Evolutionary conservation across 345 rosid genomes (phyloP).

Genomic region (Mallotus nudiflorus): DNA sequence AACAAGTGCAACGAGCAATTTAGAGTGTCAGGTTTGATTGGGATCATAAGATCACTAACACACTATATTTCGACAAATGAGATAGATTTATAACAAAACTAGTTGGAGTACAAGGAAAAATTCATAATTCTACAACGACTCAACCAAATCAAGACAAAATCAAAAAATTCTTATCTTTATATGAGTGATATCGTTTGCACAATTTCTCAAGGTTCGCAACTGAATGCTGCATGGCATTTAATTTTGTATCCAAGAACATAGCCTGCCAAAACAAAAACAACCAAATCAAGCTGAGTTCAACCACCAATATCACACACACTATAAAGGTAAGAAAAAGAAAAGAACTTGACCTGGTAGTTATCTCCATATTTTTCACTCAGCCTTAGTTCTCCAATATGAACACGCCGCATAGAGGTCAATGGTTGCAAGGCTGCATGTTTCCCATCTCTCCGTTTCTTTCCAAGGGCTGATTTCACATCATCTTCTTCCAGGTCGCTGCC

Average conservation of each 20-base stretch:
- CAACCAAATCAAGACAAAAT: constrained; percentile 20
- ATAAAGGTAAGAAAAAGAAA: background rate
- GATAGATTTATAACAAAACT: too few species aligned
- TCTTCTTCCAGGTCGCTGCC: constrained; percentile 98
- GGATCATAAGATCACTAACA: too few species aligned
- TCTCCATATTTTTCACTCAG: constrained; percentile 77
- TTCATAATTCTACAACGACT: too few species aligned
- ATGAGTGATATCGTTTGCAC: constrained; percentile 59
- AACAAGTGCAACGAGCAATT: too few species aligned
- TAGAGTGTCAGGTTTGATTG: too few species aligned
- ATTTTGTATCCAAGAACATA: constrained; percentile 83
- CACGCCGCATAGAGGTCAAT: constrained; percentile 75
- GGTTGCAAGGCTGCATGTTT: constrained; percentile 71
- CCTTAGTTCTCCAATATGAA: constrained; percentile 47
- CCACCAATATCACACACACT: background rate
- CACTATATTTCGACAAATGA: too few species aligned
- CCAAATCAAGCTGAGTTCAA: background rate
- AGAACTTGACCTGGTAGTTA: constrained; percentile 57
- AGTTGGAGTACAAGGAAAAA: too few species aligned
- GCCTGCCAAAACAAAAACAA: constrained; percentile 43
- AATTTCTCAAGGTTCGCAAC: constrained; percentile 62
- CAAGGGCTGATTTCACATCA: constrained; percentile 82
- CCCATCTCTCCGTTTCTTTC: constrained; percentile 91
- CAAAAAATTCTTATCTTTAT: constrained; percentile 62
- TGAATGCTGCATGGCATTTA: constrained; percentile 87